phyloP scores from a whole-genome alignment of 768 basidiomycete species.

The Suillus brevipes region DNA sequence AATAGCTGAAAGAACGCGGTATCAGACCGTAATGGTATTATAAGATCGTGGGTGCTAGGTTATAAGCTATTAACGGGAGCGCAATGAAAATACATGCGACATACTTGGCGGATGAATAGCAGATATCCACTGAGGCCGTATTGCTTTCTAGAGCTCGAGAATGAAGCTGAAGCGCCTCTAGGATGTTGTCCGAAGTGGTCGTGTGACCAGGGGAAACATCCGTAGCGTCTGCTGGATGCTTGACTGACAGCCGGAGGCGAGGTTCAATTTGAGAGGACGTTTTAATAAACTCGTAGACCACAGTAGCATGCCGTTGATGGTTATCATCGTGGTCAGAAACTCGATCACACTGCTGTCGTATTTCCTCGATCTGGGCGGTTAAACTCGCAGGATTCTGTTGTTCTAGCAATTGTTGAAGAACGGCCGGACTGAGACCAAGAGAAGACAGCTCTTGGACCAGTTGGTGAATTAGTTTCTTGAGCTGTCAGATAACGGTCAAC shows the following conservation, averaged over 20 bases:
- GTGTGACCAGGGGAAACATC: neutral
- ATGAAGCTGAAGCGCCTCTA: constrained; percentile 9
- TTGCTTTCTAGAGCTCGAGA: constrained; percentile 2
- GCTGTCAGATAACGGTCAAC: constrained; percentile 41
- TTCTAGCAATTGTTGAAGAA: constrained; percentile 46
- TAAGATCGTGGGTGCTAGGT: constrained; percentile 46
- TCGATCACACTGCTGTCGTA: constrained; percentile 4
- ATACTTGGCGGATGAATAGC: neutral
- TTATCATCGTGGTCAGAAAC: neutral
- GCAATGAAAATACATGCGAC: neutral
- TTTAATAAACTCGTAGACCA: constrained; percentile 59
- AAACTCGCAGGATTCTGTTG: constrained; percentile 15
- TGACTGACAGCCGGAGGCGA: constrained; percentile 53
- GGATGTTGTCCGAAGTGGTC: constrained; percentile 16
- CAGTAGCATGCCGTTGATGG: constrained; percentile 20
- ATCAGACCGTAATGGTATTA: constrained; percentile 82
- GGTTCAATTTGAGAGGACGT: constrained; percentile 54
- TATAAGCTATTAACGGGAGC: neutral
- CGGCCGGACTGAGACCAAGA: constrained; percentile 57
- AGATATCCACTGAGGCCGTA: neutral
- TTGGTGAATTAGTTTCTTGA: constrained; percentile 88
- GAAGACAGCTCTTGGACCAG: constrained; percentile 75
- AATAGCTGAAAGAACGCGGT: constrained; percentile 79
- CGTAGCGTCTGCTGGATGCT: constrained; percentile 12
- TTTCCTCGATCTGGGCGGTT: constrained; percentile 1